Conservation (phyloP, 305 asterid genomes). For the Solanum hybrid region DNA sequence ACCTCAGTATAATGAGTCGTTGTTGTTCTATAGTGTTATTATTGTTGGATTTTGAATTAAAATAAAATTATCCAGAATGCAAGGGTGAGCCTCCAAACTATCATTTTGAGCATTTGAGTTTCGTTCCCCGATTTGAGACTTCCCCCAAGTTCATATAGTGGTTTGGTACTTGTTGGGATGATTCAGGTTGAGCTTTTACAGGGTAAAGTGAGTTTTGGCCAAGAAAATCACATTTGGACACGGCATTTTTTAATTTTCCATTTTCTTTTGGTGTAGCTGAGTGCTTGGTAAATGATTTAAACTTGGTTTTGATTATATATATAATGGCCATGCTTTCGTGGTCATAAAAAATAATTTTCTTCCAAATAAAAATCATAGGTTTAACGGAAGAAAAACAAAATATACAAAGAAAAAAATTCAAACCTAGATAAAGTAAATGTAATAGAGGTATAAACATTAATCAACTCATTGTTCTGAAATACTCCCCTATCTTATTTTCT, state of each 20-base stretch:
- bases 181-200: neutral
- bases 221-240: neutral
- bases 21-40: neutral
- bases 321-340: neutral
- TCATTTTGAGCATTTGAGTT: neutral
- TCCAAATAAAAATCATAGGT: neutral
- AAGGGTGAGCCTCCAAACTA: neutral
- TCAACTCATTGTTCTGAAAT: neutral
- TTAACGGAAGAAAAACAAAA: neutral
- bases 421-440: neutral
- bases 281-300: neutral
- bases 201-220: neutral
- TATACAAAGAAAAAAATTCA: neutral
- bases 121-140: neutral
- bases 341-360: neutral
- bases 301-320: neutral
- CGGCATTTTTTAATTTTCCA: neutral
- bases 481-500: neutral
- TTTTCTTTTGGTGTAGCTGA: neutral
- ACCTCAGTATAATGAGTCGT: neutral
- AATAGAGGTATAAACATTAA: neutral
- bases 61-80: neutral
- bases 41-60: neutral
- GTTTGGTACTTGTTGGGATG: neutral
- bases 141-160: neutral